phyloP scores from a whole-genome alignment of 306 rosid genomes.

The Mimosa bimucronata region DNA sequence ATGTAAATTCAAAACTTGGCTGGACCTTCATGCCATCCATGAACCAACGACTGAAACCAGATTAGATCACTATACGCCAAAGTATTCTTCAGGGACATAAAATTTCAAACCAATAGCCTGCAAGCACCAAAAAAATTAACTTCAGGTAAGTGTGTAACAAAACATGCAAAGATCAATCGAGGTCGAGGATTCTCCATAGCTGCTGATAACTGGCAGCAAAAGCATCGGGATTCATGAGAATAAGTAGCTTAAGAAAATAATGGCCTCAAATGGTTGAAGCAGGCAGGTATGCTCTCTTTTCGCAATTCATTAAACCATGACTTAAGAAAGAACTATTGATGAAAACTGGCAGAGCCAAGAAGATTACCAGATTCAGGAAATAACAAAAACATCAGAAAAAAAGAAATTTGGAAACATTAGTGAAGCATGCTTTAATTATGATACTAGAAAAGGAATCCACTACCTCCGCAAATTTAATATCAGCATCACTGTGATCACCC shows the following conservation, averaged over 20 bases:
- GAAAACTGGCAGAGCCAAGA: not conserved
- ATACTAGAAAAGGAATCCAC: not conserved
- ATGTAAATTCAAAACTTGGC: slow-evolving; percentile 11
- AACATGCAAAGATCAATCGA: slow-evolving; percentile 8
- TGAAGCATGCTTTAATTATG: not conserved
- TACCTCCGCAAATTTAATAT: slow-evolving; percentile 87
- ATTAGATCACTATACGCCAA: slow-evolving; percentile 40
- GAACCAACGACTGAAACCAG: slow-evolving; percentile 22
- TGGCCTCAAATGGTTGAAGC: slow-evolving; percentile 7
- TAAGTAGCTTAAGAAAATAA: slow-evolving; percentile 20
- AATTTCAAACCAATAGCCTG: slow-evolving; percentile 84
- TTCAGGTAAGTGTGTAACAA: slow-evolving; percentile 2
- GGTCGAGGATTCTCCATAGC: not conserved
- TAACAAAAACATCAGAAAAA: not conserved
- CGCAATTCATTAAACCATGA: slow-evolving; percentile 14
- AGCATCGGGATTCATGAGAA: not conserved
- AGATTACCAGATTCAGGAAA: not conserved
- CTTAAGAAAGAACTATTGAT: not conserved
- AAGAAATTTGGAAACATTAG: not conserved
- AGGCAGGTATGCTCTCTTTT: not conserved
- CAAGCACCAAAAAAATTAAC: slow-evolving; percentile 37
- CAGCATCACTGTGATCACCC: slow-evolving; percentile 90
- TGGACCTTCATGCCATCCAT: not conserved
- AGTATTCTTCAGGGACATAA: slow-evolving; percentile 76
- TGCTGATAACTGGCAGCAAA: not conserved